phyloP scores from a whole-genome alignment of 129 eudicot species.

The Escallonia rubra region DNA sequence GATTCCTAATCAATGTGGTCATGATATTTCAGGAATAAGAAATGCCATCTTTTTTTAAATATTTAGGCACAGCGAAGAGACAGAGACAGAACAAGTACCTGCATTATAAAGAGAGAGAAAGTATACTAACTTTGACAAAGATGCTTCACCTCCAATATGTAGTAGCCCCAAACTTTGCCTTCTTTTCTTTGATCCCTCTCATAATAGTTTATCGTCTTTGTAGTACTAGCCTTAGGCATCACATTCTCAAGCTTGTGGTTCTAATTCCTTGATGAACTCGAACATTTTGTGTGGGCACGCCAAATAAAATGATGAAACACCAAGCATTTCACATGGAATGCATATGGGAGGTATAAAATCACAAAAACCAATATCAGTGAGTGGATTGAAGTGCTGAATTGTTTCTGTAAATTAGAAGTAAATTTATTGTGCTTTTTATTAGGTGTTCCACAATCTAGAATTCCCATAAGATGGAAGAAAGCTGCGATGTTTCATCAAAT shows the following conservation, averaged over 20 bases:
- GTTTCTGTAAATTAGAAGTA: too few species aligned
- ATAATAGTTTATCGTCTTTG: too few species aligned
- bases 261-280: not conserved
- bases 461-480: too few species aligned
- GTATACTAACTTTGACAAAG: constrained; percentile 6
- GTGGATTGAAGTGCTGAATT: too few species aligned
- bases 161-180: not conserved
- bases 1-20: not conserved
- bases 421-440: too few species aligned
- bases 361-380: too few species aligned
- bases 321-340: too few species aligned
- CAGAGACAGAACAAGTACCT: not conserved
- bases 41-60: constrained; percentile 1
- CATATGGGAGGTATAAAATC: too few species aligned
- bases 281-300: not conserved
- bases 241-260: not conserved
- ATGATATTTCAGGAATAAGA: not conserved
- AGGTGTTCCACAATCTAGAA: too few species aligned
- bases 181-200: not conserved
- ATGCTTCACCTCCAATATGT: constrained; percentile 3
- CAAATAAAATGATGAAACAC: too few species aligned
- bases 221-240: not conserved
- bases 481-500: too few species aligned
- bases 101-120: not conserved
- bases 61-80: constrained; percentile 8